phyloP scores from a whole-genome alignment of 169 alveolate genomes.

The Cryptosporidium ubiquitum region DNA sequence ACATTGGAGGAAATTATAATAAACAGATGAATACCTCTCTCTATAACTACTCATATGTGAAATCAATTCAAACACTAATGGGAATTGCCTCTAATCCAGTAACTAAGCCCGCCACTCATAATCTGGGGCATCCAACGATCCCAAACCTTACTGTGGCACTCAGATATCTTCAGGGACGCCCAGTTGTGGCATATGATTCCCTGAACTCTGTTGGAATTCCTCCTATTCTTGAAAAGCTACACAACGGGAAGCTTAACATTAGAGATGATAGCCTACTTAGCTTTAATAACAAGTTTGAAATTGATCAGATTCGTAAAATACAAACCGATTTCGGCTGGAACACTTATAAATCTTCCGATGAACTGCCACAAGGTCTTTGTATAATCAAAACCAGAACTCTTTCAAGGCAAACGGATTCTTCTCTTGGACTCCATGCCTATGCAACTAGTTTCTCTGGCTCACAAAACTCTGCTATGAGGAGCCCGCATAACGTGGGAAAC shows the following conservation, averaged over 20 bases:
- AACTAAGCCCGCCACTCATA: slow-evolving; percentile 47
- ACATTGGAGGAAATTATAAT: neutral
- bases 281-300: slow-evolving; percentile 32
- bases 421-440: neutral
- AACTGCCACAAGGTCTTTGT: slow-evolving; percentile 35
- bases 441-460: neutral
- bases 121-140: slow-evolving; percentile 17
- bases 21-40: neutral
- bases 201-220: slow-evolving; percentile 60
- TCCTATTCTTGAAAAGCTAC: slow-evolving; percentile 34
- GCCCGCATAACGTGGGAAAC: neutral
- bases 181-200: slow-evolving; percentile 69
- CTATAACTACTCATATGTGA: slow-evolving; percentile 43
- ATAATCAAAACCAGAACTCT: neutral
- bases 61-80: slow-evolving; percentile 56
- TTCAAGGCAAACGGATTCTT: neutral
- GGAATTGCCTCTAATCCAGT: slow-evolving; percentile 73
- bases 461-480: neutral
- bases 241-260: slow-evolving; percentile 26
- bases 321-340: slow-evolving; percentile 35
- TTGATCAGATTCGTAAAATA: slow-evolving; percentile 42
- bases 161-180: slow-evolving; percentile 66
- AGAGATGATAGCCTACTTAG: slow-evolving; percentile 58
- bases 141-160: slow-evolving; percentile 72
- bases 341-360: slow-evolving; percentile 19